Evolutionary conservation across 139 green algal genomes (phyloP).

Genomic region (Coelastrella sp.): DNA sequence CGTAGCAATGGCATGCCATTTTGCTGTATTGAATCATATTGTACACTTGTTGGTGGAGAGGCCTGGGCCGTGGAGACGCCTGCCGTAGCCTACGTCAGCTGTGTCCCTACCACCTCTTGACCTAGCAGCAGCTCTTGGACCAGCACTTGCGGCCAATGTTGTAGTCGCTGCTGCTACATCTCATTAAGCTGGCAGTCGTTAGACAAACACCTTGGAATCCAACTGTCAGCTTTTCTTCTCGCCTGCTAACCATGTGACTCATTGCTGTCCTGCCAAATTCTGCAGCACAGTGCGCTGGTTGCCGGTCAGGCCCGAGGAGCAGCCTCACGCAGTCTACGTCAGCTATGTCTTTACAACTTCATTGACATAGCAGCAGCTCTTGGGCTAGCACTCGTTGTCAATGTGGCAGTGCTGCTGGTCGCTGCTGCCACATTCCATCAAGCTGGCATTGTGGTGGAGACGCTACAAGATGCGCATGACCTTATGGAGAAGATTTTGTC

Average conservation of each 20-base stretch:
- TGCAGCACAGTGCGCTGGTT: conserved; percentile 59
- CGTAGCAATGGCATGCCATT: neutral
- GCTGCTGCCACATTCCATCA: conserved; percentile 71
- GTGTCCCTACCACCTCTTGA: conserved; percentile 71
- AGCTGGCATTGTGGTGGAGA: conserved; percentile 66
- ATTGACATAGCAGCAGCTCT: conserved; percentile 70
- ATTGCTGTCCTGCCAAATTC: neutral
- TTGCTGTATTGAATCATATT: neutral
- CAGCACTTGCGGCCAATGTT: conserved; percentile 49
- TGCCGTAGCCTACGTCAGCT: conserved; percentile 37
- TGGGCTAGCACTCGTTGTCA: conserved; percentile 70
- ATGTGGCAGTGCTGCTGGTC: conserved; percentile 74
- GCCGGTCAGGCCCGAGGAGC: conserved; percentile 43
- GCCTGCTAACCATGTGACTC: too few species aligned
- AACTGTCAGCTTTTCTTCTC: too few species aligned
- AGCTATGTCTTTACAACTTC: conserved; percentile 68
- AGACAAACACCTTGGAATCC: too few species aligned
- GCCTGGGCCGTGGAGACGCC: conserved; percentile 27
- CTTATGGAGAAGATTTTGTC: conserved; percentile 69
- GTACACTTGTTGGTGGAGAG: neutral
- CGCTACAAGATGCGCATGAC: conserved; percentile 73
- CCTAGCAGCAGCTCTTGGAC: conserved; percentile 65
- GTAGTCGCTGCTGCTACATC: too few species aligned
- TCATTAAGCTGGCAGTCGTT: too few species aligned
- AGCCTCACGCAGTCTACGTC: neutral